A percentile compares a stretch with the other conserved stretches of the same genome.
phyloP scores from a whole-genome alignment of 352 stramenopile species.

The Peronospora destructor region DNA sequence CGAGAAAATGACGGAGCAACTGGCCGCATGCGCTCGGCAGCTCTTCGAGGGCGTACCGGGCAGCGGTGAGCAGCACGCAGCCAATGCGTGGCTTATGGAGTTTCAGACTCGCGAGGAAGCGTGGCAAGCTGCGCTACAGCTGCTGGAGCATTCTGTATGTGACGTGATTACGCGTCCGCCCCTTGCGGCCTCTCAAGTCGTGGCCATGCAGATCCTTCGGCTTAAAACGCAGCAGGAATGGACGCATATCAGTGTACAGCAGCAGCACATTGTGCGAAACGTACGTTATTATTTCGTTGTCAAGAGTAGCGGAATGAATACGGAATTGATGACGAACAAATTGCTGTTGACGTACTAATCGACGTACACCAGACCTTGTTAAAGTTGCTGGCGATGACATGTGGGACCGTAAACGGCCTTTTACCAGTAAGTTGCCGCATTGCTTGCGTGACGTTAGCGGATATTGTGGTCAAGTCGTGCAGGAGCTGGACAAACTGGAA shows the following conservation, averaged over 20 bases:
- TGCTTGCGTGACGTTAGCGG: constrained; percentile 39
- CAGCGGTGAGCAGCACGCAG: constrained; percentile 41
- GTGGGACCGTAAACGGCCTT: constrained; percentile 16
- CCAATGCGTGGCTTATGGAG: constrained; percentile 66
- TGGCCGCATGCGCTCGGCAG: constrained; percentile 46
- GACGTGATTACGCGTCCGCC: constrained; percentile 18
- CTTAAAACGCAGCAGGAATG: constrained; percentile 58
- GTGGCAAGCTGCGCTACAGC: constrained; percentile 48
- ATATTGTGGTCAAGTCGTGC: constrained; percentile 45
- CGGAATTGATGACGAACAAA: constrained; percentile 4
- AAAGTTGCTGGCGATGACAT: constrained; percentile 33
- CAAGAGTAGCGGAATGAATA: neutral
- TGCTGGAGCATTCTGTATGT: constrained; percentile 34
- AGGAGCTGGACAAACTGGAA: constrained; percentile 43
- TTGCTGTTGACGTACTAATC: constrained; percentile 2
- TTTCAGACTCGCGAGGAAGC: constrained; percentile 53
- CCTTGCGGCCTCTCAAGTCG: constrained; percentile 35
- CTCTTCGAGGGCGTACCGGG: constrained; percentile 61
- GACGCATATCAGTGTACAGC: constrained; percentile 26
- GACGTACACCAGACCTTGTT: constrained; percentile 36
- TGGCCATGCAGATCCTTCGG: constrained; percentile 65
- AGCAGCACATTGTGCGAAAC: constrained; percentile 37
- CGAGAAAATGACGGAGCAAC: constrained; percentile 39
- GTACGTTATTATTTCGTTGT: constrained; percentile 13
- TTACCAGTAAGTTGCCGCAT: constrained; percentile 35